A percentile compares a stretch with the other conserved stretches of the same genome.
These are phyloP conservation scores for Suillus placidus DNA, from an alignment of 768 basidiomycete genomes.

Conservation along the genomic window DNA sequence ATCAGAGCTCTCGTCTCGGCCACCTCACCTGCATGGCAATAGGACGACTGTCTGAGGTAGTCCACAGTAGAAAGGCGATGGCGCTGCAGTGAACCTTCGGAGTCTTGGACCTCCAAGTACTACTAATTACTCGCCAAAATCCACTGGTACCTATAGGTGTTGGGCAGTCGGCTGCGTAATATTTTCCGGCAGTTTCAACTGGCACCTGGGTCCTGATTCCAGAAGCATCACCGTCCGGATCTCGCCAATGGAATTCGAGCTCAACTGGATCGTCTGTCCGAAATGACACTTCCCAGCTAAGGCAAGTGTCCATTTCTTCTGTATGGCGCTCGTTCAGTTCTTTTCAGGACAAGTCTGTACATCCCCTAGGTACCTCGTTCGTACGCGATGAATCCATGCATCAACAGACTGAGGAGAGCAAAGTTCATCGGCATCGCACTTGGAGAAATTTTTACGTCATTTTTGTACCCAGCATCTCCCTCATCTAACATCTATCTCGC, in stretches of 20 bases:
- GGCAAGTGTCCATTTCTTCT: background rate
- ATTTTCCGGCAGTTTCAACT: background rate
- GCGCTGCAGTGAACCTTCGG: background rate
- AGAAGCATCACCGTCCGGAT: background rate
- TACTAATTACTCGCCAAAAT: background rate
- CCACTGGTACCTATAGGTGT: background rate
- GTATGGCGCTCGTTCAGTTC: background rate
- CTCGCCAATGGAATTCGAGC: background rate
- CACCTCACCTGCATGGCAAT: background rate
- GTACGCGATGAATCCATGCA: background rate
- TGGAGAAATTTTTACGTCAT: background rate
- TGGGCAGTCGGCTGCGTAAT: background rate
- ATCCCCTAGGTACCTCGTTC: background rate
- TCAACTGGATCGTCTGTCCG: background rate
- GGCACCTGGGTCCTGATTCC: background rate
- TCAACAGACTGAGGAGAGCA: background rate
- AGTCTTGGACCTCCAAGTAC: background rate
- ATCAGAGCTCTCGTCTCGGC: background rate
- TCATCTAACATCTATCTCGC: background rate
- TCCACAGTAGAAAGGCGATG: background rate
- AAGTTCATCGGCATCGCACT: background rate
- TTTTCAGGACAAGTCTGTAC: background rate
- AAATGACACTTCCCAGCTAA: background rate
- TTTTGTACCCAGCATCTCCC: background rate
- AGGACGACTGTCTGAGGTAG: background rate